Conservation (phyloP, 257 asterid species). For the Mitragyna speciosa region DNA sequence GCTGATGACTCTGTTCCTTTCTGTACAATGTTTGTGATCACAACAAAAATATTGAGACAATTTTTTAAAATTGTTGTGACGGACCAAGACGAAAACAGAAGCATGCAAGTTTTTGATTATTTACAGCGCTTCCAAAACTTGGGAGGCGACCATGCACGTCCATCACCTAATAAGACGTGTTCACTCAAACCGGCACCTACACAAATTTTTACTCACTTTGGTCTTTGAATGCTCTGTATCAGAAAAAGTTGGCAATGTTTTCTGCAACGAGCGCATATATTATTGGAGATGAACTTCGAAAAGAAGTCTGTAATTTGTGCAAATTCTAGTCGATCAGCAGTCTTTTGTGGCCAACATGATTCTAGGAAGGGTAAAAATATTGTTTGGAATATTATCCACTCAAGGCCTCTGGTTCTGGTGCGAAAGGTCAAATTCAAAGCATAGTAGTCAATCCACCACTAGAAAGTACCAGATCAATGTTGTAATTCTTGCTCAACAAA, state of each 20-base stretch:
- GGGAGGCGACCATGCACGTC: background rate
- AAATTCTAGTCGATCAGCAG: constrained; percentile 61
- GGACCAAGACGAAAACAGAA: background rate
- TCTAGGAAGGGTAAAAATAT: constrained; percentile 41
- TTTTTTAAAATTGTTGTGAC: background rate
- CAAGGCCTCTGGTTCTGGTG: constrained; percentile 60
- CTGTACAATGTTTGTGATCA: constrained; percentile 4
- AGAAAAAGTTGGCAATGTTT: constrained; percentile 4
- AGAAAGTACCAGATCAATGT: background rate
- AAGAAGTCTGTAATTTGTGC: constrained; percentile 43
- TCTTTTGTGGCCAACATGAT: constrained; percentile 65
- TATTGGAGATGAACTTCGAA: constrained; percentile 25
- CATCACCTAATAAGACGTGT: constrained; percentile 8
- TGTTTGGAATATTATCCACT: constrained; percentile 49
- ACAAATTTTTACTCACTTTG: constrained; percentile 25
- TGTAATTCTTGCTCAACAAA: background rate
- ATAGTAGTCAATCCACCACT: background rate
- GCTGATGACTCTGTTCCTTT: background rate
- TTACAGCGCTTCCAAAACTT: constrained; percentile 1
- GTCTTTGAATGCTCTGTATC: constrained; percentile 24
- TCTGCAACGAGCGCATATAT: constrained; percentile 17
- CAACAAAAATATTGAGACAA: constrained; percentile 4
- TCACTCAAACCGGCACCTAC: no score
- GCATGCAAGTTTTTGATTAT: background rate
- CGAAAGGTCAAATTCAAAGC: constrained; percentile 5